Base-by-base conservation (phyloP, 1,284 basidiomycete species). In the Trametes pubescens region DNA sequence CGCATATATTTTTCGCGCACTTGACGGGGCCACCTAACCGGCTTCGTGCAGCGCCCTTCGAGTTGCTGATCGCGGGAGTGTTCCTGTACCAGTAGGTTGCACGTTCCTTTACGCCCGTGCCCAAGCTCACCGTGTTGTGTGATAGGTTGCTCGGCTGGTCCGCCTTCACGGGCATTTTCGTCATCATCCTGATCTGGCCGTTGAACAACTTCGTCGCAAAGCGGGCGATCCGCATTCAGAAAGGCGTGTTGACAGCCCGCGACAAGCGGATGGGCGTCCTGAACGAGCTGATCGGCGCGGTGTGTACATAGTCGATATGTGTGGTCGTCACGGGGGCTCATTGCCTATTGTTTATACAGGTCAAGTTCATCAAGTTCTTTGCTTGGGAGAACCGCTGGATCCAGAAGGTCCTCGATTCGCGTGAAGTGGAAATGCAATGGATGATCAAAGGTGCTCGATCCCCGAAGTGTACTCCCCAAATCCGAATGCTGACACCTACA, bases 321-420 rank as follows among this genome's bases (percentile, higher is more conserved):
- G 13, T 24, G n/a, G 32, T 44, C 34, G 24, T 35, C 13, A 2
- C 38, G 44, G 49, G 51, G 35, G 38, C 29, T 46, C 9, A 6
- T 48, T 44, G 46, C 35, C 44, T 22, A 18, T 18, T n/a, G n/a
- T n/a, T 13, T 29, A 4, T 59, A 44, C 67, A 86, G 79, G 81
- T 92, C 66, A 93, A 92, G 72, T 93, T 95, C 72, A 91, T 95
- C 80, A 95, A 95, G 71, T 92, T 94, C 78, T 93, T 93, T 65
- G 91, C 91, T 4, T 93, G 92, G 92, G 91, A 93, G 70, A 84
- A 87, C 35, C 80, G 84, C 14, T 94, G 91, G 92, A 89, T 92
- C 54, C 74, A 83, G 22, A 80, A 86, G 1, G 81, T 80, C 0
- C 75, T 91, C 71, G 84, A 85, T 29, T 83, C 86, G 5, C 81